phyloP scores from a whole-genome alignment of 306 rosid genomes.

The Parietaria judaica region DNA sequence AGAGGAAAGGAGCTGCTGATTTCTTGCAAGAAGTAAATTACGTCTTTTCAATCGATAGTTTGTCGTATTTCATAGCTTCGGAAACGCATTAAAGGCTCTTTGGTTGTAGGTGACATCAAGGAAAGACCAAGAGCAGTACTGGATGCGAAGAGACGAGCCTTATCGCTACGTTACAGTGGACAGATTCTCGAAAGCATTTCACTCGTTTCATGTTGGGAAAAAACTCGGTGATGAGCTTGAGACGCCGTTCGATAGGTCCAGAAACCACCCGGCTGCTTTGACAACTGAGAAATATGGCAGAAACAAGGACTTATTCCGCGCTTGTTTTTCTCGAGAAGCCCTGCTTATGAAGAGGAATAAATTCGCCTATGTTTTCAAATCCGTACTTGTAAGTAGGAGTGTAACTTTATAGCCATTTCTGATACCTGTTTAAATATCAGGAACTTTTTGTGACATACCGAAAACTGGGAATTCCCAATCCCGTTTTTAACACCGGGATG shows the following conservation, averaged over 20 bases:
- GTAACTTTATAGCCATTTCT: not conserved
- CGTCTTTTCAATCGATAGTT: not conserved
- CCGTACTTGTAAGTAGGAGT: conserved; percentile 46
- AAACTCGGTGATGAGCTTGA: conserved; percentile 72
- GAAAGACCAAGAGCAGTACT: conserved; percentile 88
- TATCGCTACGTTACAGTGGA: conserved; percentile 47
- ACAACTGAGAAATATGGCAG: conserved; percentile 55
- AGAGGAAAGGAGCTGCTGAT: conserved; percentile 89
- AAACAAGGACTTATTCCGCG: conserved; percentile 50
- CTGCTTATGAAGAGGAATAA: conserved; percentile 91
- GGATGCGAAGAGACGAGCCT: conserved; percentile 58
- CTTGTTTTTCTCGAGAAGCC: conserved; percentile 67
- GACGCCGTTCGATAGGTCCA: conserved; percentile 53
- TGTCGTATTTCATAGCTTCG: not conserved
- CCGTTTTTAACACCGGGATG: too few species aligned
- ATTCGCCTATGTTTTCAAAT: conserved; percentile 66
- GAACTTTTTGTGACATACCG: not conserved
- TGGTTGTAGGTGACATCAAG: conserved; percentile 65
- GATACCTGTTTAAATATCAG: too few species aligned
- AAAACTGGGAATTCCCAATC: not conserved
- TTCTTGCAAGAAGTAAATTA: conserved; percentile 73
- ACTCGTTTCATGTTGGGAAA: conserved; percentile 56
- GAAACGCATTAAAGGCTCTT: not conserved
- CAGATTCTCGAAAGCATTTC: conserved; percentile 67
- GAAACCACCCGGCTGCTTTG: conserved; percentile 68